These are phyloP conservation scores for Exophiala alcalophila DNA, from an alignment of 2,329 filamentous ascomycete species.

Conservation along the genomic window DNA sequence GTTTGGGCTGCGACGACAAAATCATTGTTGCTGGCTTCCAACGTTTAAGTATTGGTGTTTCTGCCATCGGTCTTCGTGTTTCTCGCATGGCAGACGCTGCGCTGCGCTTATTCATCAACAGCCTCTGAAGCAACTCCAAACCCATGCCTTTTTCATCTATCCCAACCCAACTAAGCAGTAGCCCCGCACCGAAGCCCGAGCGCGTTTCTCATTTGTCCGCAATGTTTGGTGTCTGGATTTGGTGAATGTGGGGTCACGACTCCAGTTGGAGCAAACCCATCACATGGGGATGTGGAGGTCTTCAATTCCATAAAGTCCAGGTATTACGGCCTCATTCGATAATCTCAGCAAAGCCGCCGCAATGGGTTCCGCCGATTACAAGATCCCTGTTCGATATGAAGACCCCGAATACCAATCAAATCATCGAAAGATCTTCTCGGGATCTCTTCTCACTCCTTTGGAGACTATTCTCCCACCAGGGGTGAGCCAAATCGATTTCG, in stretches of 20 bases:
- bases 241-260: constrained; percentile 2
- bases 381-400: constrained; percentile 16
- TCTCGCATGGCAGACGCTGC: no score
- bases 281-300: neutral
- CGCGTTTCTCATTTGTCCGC: no score
- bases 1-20: constrained; percentile 29
- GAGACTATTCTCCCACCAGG: constrained; percentile 18
- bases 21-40: no score
- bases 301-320: neutral
- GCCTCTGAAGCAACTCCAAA: no score
- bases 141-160: no score
- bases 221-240: no score
- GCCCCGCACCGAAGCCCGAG: no score
- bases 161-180: no score
- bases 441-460: constrained; percentile 11
- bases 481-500: constrained; percentile 16
- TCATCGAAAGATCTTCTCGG: constrained; percentile 15
- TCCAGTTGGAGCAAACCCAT: neutral
- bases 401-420: constrained; percentile 23
- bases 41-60: no score
- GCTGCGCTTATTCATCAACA: no score
- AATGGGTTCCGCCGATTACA: constrained; percentile 12
- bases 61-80: no score
- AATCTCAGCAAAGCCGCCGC: no score
- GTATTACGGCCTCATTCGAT: neutral